Percentiles rank a stretch among this genome's conserved stretches.
Evolutionary conservation across 768 basidiomycete species (phyloP).

Genomic region (Tulasnella sp.): DNA sequence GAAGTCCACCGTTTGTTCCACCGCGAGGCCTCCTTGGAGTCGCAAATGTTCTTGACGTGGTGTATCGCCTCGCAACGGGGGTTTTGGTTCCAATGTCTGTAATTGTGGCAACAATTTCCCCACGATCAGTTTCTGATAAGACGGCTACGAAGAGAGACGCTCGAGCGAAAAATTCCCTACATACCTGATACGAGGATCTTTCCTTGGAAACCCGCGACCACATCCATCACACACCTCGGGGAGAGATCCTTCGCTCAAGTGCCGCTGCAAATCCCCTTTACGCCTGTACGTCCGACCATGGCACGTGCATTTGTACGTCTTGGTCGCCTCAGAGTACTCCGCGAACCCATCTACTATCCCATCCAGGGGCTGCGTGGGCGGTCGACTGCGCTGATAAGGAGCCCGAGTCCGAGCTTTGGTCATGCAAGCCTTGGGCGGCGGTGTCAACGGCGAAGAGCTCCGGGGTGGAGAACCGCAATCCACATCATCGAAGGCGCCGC

Average conservation of each 20-base stretch:
- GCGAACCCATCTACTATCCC: not conserved
- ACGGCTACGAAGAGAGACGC: too few relatives aligned
- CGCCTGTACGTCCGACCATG: not conserved
- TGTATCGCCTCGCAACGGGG: not conserved
- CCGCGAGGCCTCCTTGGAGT: not conserved
- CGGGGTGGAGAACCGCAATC: not conserved
- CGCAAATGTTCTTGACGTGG: not conserved
- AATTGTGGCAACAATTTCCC: not conserved
- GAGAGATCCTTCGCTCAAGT: not conserved
- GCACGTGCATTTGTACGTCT: conserved; percentile 2
- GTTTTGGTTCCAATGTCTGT: not conserved
- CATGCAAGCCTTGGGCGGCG: not conserved
- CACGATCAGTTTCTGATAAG: not conserved
- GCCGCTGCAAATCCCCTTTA: conserved; percentile 13
- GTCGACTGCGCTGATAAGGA: not conserved
- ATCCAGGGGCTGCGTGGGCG: not conserved
- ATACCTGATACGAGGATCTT: conserved; percentile 4
- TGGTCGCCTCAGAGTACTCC: not conserved
- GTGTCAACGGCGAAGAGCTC: too few relatives aligned
- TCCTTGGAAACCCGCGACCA: not conserved
- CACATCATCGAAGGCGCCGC: not conserved
- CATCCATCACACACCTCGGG: conserved; percentile 12
- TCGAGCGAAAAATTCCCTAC: too few relatives aligned
- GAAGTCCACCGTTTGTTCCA: not conserved
- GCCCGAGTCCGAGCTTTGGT: not conserved